Conservation (phyloP, 768 basidiomycete species). For the Tephrocybe sp. region DNA sequence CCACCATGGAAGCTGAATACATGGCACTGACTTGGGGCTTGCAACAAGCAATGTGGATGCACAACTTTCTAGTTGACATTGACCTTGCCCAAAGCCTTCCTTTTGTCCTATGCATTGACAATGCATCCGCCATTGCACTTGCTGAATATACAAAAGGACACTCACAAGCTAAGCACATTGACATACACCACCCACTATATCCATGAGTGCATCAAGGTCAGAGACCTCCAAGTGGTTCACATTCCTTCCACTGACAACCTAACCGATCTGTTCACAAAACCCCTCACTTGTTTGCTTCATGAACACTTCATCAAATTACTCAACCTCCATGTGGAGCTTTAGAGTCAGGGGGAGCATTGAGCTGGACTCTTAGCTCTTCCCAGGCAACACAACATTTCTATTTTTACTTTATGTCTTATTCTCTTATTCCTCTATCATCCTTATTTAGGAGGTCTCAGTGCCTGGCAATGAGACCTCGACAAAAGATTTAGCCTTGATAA, state of each 20-base stretch:
- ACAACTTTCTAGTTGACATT: conserved; percentile 18
- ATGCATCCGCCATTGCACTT: conserved; percentile 26
- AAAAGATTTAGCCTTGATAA: no score
- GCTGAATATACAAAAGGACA: conserved; percentile 26
- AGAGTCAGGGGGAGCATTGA: no score
- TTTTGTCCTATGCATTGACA: conserved; percentile 22
- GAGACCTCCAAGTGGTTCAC: conserved; percentile 9
- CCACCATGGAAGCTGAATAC: conserved; percentile 38
- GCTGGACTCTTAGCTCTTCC: no score
- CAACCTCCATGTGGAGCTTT: no score
- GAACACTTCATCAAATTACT: neutral
- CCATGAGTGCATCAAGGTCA: conserved; percentile 17
- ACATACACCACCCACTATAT: conserved; percentile 29
- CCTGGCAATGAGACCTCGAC: no score
- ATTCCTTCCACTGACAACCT: conserved; percentile 21
- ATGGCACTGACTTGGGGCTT: conserved; percentile 25
- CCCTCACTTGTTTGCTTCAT: conserved; percentile 12
- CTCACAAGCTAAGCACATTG: conserved; percentile 28
- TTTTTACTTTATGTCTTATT: no score
- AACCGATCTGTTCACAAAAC: conserved; percentile 35
- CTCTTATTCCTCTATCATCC: no score
- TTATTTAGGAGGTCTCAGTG: no score
- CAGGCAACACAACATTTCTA: no score
- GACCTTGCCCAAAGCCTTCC: conserved; percentile 7
- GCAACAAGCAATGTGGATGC: conserved; percentile 25